These are phyloP conservation scores for Hymenoscyphus albidus DNA, from an alignment of 2,329 filamentous ascomycete genomes.

Conservation along the genomic window DNA sequence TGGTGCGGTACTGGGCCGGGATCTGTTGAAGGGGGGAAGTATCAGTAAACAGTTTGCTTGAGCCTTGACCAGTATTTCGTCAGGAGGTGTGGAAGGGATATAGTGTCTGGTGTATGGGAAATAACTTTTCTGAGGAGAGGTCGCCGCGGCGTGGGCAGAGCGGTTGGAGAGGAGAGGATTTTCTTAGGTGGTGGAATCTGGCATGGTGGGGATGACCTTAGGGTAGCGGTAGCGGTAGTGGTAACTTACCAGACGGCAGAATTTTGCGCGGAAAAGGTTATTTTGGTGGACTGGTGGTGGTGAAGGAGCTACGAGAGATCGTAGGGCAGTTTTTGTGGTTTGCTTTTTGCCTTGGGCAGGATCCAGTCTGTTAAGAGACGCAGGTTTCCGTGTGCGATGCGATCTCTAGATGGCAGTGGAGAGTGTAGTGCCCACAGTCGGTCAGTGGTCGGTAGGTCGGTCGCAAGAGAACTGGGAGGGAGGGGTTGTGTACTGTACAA, in stretches of 20 bases:
- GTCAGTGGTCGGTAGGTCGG: no score
- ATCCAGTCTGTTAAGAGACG: not conserved
- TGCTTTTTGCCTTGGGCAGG: not conserved
- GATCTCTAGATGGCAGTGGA: not conserved
- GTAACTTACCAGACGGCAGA: not conserved
- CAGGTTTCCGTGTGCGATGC: not conserved
- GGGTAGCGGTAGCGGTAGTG: no score
- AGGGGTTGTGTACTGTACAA: not conserved
- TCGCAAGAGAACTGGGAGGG: not conserved
- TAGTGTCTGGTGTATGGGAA: no score
- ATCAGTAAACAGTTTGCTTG: constrained; percentile 17
- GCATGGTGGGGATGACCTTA: not conserved
- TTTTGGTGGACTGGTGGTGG: not conserved
- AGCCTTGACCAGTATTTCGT: not conserved
- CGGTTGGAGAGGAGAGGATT: not conserved
- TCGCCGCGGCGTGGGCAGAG: not conserved
- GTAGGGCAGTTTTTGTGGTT: not conserved
- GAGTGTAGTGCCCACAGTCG: not conserved
- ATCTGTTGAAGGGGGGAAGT: constrained; percentile 23
- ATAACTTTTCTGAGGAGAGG: not conserved
- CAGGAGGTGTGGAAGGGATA: not conserved
- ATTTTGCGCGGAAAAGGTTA: not conserved
- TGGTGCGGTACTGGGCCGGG: constrained; percentile 15
- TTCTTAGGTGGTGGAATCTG: not conserved
- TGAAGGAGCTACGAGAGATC: not conserved